Evolutionary conservation across 495 filamentous ascomycete genomes (phyloP).

Genomic region (Amniculicola lignicola): DNA sequence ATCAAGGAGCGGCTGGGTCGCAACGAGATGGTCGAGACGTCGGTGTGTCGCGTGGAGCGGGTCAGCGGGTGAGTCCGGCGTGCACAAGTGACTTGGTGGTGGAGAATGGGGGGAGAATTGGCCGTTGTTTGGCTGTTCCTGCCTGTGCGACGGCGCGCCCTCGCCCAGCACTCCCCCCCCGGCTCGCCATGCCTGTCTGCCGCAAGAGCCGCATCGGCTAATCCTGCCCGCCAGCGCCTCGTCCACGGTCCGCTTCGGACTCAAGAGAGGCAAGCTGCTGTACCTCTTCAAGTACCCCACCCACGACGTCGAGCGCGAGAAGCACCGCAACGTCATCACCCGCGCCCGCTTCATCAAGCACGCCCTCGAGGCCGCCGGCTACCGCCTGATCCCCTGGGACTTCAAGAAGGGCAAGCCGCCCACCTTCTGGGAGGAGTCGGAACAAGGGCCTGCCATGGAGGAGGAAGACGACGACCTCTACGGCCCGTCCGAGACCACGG

Average conservation of each 20-base stretch:
- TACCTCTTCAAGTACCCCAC: constrained; percentile 28
- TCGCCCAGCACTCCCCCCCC: neutral
- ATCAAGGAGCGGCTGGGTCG: constrained; percentile 27
- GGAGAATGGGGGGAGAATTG: no score
- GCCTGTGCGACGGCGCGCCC: neutral
- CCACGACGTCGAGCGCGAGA: constrained; percentile 31
- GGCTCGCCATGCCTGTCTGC: neutral
- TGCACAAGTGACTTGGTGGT: no score
- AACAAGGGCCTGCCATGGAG: constrained; percentile 49
- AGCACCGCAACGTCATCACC: constrained; percentile 33
- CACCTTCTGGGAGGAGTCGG: constrained; percentile 21
- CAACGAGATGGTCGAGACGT: constrained; percentile 16
- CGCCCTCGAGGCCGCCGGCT: constrained; percentile 22
- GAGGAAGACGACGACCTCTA: constrained; percentile 73
- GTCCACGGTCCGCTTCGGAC: constrained; percentile 19
- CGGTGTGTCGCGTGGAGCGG: constrained; percentile 25
- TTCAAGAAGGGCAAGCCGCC: constrained; percentile 27
- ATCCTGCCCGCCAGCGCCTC: neutral
- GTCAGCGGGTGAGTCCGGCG: constrained; percentile 23
- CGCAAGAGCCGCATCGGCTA: constrained; percentile 27
- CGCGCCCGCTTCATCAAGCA: constrained; percentile 30
- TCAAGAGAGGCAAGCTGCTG: constrained; percentile 27
- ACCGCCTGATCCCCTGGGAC: constrained; percentile 28
- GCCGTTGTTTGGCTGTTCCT: neutral
- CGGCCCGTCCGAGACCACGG: constrained; percentile 45